These are phyloP conservation scores for Diplodia intermedia DNA, from an alignment of 2,329 filamentous ascomycete genomes.

Conservation along the genomic window DNA sequence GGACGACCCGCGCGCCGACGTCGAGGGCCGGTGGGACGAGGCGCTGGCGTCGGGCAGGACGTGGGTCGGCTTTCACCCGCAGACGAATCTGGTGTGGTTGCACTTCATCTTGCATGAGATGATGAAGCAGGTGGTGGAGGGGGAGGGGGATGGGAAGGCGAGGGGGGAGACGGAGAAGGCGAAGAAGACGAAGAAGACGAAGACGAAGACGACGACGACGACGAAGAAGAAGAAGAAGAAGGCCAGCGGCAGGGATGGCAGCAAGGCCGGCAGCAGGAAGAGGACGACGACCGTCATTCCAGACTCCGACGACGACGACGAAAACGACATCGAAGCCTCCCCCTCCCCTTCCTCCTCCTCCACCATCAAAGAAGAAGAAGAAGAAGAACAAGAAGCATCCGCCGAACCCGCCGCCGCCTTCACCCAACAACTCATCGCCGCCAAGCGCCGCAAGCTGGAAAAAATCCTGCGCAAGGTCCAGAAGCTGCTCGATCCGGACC, in stretches of 20 bases:
- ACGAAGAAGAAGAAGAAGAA: slow-evolving; percentile 52
- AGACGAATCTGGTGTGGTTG: slow-evolving; percentile 69
- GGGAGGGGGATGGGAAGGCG: slow-evolving; percentile 34
- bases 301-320: neutral
- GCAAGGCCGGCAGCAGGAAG: neutral
- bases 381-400: slow-evolving; percentile 43
- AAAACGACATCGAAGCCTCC: neutral
- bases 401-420: slow-evolving; percentile 35
- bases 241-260: neutral
- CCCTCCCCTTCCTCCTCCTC: too few relatives aligned
- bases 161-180: slow-evolving; percentile 53
- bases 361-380: slow-evolving; percentile 44
- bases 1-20: slow-evolving; percentile 52
- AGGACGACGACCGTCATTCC: neutral
- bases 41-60: slow-evolving; percentile 34
- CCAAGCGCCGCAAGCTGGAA: slow-evolving; percentile 49
- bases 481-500: slow-evolving; percentile 50
- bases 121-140: slow-evolving; percentile 48
- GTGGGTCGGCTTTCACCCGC: slow-evolving; percentile 65
- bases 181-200: slow-evolving; percentile 38
- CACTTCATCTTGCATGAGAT: slow-evolving; percentile 66
- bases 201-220: slow-evolving; percentile 52
- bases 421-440: slow-evolving; percentile 40
- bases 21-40: slow-evolving; percentile 36
- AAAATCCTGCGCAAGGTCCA: slow-evolving; percentile 47